Evolutionary conservation across 306 rosid species (phyloP).

Genomic region (Carpinus fangiana): DNA sequence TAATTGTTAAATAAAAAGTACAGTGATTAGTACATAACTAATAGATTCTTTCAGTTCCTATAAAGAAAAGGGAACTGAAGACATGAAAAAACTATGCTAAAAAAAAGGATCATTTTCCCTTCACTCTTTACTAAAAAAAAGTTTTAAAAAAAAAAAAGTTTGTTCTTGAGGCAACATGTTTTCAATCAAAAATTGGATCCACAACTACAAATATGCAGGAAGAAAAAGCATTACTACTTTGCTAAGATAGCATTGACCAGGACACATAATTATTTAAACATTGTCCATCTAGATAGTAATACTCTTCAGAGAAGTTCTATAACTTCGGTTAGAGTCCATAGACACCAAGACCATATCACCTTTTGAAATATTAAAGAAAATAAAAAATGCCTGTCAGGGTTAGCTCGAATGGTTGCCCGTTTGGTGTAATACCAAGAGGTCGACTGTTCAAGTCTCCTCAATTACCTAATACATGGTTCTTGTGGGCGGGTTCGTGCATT

Average conservation of each 20-base stretch:
- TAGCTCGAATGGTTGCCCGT: too few species aligned
- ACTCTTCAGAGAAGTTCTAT: neutral
- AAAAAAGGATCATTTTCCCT: neutral
- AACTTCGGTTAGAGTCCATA: neutral
- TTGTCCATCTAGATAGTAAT: neutral
- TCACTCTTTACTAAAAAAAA: neutral
- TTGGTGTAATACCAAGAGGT: too few species aligned
- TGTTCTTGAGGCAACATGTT: neutral
- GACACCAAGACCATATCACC: neutral
- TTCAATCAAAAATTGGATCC: neutral
- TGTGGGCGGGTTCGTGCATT: too few species aligned
- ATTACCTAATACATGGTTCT: too few species aligned
- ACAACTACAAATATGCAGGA: neutral
- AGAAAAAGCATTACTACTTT: neutral
- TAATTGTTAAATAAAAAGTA: conserved; percentile 8
- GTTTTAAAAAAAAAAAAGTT: neutral
- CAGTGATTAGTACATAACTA: neutral
- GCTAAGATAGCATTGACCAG: neutral
- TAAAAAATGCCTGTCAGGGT: neutral
- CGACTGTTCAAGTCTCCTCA: too few species aligned
- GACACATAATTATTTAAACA: neutral
- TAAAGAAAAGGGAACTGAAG: neutral
- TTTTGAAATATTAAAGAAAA: neutral
- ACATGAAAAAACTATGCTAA: too few species aligned
- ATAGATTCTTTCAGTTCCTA: neutral